Evolutionary conservation across 2,329 filamentous ascomycete genomes (phyloP).

Genomic region (Dendryphion nanum): DNA sequence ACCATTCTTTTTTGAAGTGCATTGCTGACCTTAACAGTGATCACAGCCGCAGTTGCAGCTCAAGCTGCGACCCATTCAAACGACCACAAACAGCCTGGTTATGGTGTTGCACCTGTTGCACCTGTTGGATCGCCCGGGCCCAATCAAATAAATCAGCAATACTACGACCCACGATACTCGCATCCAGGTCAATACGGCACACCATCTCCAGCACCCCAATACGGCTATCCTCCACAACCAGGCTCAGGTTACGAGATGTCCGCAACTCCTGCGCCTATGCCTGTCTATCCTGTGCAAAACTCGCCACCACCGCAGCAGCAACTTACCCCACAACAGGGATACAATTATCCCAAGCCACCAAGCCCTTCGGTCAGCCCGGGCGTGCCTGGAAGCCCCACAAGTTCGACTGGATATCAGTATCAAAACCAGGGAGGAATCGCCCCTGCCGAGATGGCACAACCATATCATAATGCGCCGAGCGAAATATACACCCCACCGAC

Average conservation of each 20-base stretch:
- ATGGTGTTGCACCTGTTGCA: not conserved
- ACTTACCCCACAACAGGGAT: not conserved
- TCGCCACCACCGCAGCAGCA: too few species aligned
- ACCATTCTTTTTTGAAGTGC: too few species aligned
- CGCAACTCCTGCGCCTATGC: not conserved
- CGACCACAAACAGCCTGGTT: not conserved
- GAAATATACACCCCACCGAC: not conserved
- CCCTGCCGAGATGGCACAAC: not conserved
- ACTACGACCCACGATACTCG: not conserved
- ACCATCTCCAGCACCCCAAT: not conserved
- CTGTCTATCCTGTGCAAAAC: not conserved
- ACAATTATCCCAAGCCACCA: conserved; percentile 4
- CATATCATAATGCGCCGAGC: not conserved
- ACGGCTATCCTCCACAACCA: not conserved
- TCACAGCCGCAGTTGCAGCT: not conserved
- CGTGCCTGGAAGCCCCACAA: not conserved
- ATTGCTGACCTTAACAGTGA: not conserved
- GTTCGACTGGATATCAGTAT: not conserved
- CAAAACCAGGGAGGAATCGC: not conserved
- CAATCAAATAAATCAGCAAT: not conserved
- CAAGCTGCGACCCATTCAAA: not conserved
- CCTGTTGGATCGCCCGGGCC: not conserved
- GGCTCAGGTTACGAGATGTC: conserved; percentile 1
- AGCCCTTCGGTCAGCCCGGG: not conserved
- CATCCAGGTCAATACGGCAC: not conserved